phyloP scores from a whole-genome alignment of 2,329 filamentous ascomycete species.

The Apiospora sp. region DNA sequence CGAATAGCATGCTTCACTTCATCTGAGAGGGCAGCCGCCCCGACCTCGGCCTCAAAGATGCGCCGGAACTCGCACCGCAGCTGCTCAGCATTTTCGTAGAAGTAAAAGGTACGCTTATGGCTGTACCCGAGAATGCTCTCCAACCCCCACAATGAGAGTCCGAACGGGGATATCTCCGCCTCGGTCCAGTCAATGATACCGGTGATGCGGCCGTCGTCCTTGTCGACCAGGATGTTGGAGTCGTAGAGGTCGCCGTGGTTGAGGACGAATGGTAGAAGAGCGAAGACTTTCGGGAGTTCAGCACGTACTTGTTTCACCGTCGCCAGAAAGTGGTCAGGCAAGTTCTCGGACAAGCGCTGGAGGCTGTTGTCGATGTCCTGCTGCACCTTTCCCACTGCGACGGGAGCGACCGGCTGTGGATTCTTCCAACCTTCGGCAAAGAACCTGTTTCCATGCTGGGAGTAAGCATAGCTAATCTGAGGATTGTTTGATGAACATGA shows the following conservation, averaged over 20 bases:
- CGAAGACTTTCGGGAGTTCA: neutral
- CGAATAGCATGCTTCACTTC: neutral
- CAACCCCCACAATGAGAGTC: conserved; percentile 35
- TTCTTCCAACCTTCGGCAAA: neutral
- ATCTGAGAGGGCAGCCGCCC: neutral
- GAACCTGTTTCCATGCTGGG: neutral
- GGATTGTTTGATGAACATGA: no score
- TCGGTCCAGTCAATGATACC: conserved; percentile 32
- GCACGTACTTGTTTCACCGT: neutral
- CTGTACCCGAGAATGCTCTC: neutral
- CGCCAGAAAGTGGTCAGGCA: neutral
- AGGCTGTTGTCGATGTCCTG: neutral
- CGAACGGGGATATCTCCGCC: conserved; percentile 30
- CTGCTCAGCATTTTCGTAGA: neutral
- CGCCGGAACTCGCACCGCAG: conserved; percentile 3
- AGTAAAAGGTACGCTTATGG: neutral
- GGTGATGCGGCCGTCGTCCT: conserved; percentile 28
- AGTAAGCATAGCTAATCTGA: no score
- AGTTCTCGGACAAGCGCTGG: neutral
- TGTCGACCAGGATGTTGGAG: conserved; percentile 31
- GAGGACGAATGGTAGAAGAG: neutral
- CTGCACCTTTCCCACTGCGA: neutral
- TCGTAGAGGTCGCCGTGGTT: neutral
- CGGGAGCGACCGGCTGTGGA: neutral
- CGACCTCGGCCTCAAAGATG: neutral